Evolutionary conservation across 768 basidiomycete species (phyloP), one percentile per base, ranked within the genome.

Genomic region (Lactarius trivialis): DNA sequence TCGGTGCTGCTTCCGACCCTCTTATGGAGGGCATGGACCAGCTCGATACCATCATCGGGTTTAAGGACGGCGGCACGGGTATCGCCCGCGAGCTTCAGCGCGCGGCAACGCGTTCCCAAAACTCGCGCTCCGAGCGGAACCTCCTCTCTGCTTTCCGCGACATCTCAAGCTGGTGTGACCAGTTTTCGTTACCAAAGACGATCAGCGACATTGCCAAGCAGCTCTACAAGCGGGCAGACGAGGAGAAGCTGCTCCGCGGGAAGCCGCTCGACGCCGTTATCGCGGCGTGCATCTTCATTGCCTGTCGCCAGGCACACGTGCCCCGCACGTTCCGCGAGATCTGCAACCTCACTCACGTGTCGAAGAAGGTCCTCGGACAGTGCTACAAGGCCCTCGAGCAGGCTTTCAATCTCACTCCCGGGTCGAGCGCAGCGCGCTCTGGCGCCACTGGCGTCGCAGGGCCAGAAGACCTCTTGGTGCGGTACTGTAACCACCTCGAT

Each of bases 271-370:
- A 94, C 61, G 94, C 94, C 6, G 87, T 97, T 71, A 93, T 97
- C 65, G 96, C 96, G 32, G 95, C 96, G 1, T 98, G 96, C 75
- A 95, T 98, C 71, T 97, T 98, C 74, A 95, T 98, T 69, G 96
- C 95, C 0, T 97, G 94, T 73, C 82, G 96, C 39, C 91, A 95
- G 74, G 94, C 91, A 8, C 89, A 94, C 68, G 93, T 96, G n/a
- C 91, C 92, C 0, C 82, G 96, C 62, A 96, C 94, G 58, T 98
- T 98, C 77, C 85, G 90, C 70, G 97, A 97, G 77, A 95, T 97
- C 53, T 94, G 91, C 76, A 89, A 91, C 72, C 78, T 95, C 66
- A 93, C 93, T 8, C 86, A 90, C 68, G 96, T 98, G 63, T 88
- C 91, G 71, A 98, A 98, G 79, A 97, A 98, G 79, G 82, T 86